Percentiles rank a stretch among this genome's conserved stretches.
phyloP scores from a whole-genome alignment of 768 basidiomycete species.

The Suillus subluteus region DNA sequence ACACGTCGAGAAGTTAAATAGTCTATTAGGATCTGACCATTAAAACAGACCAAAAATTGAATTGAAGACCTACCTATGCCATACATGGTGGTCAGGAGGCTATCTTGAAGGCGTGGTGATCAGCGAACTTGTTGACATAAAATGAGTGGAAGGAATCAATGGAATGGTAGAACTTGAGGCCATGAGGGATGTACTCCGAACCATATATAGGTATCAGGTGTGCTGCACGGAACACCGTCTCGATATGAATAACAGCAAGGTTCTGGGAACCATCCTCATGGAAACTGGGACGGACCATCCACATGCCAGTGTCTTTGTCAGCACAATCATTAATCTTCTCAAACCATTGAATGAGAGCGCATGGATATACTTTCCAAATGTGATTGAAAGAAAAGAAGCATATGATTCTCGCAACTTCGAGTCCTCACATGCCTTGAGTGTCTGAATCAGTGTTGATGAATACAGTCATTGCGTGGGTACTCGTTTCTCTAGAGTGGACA shows the following conservation, averaged over 20 bases:
- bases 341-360: conserved; percentile 28
- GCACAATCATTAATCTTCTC: conserved; percentile 15
- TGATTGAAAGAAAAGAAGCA: conserved; percentile 21
- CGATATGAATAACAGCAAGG: conserved; percentile 10
- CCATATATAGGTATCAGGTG: conserved; percentile 13
- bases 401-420: conserved; percentile 17
- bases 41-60: background rate
- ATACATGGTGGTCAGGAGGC: background rate
- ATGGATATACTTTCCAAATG: conserved; percentile 12
- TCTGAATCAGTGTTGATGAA: conserved; percentile 17
- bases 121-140: background rate
- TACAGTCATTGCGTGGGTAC: background rate
- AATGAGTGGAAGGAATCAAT: background rate
- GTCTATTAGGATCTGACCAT: background rate
- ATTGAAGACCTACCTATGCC: background rate
- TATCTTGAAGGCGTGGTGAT: background rate
- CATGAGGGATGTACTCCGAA: background rate
- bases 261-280: background rate
- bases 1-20: too few relatives aligned
- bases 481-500: conserved; percentile 22
- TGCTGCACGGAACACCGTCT: conserved; percentile 7
- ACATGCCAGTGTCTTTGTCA: conserved; percentile 25
- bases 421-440: conserved; percentile 16
- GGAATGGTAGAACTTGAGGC: too few relatives aligned
- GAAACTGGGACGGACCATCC: background rate